Conservation (phyloP, 805 yeast genomes). For the Candida arabinofermentans region DNA sequence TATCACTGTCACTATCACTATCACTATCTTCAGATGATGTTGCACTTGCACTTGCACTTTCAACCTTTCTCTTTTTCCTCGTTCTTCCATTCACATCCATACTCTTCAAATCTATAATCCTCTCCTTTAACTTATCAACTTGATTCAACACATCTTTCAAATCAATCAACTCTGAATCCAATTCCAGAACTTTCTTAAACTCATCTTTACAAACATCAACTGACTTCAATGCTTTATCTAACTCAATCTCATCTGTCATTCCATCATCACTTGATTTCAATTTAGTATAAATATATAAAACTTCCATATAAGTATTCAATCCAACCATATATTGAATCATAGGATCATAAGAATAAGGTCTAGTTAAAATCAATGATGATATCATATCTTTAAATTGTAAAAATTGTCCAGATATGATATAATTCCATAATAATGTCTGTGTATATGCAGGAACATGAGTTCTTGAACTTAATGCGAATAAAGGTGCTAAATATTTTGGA, state of each 20-base stretch:
- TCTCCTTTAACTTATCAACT: conserved; percentile 3
- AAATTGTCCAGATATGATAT: conserved; percentile 34
- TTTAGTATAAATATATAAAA: conserved; percentile 11
- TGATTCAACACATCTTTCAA: background rate
- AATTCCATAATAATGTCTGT: conserved; percentile 39
- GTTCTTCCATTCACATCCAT: background rate
- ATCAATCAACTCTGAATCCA: background rate
- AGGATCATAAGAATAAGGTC: conserved; percentile 42
- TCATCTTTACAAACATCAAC: background rate
- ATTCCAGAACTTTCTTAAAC: conserved; percentile 1
- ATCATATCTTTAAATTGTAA: conserved; percentile 32
- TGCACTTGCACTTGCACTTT: too few species aligned
- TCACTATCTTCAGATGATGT: too few species aligned
- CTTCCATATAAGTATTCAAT: conserved; percentile 20
- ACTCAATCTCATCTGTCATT: conserved; percentile 1
- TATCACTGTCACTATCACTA: background rate
- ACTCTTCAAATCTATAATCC: background rate
- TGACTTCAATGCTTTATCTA: conserved; percentile 1
- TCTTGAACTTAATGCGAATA: conserved; percentile 31
- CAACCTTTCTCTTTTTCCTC: too few species aligned
- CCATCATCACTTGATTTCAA: conserved; percentile 1
- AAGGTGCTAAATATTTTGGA: conserved; percentile 11
- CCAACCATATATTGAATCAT: conserved; percentile 34
- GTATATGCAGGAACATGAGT: conserved; percentile 39
- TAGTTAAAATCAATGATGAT: conserved; percentile 36